A percentile compares a stretch with the other conserved stretches of the same genome.
These are phyloP conservation scores for Clavispora phyllophila DNA, from an alignment of 805 yeast genomes.

Conservation along the genomic window DNA sequence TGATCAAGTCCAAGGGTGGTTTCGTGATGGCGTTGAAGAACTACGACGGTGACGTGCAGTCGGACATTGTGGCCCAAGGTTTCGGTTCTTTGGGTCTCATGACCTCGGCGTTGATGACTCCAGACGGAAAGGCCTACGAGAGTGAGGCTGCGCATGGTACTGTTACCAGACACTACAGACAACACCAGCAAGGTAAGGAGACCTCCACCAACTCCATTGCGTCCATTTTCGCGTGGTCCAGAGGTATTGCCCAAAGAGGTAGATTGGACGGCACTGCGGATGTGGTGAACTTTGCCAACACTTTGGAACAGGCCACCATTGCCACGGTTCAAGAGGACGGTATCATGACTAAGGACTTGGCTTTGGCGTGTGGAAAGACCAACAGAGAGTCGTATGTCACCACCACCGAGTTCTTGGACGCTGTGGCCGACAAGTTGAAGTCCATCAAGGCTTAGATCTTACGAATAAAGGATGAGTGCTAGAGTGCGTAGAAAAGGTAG, in stretches of 20 bases:
- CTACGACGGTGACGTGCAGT: constrained; percentile 96
- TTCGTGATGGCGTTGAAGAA: constrained; percentile 94
- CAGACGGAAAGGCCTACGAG: constrained; percentile 94
- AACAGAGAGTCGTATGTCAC: constrained; percentile 79
- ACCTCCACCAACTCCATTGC: constrained; percentile 97
- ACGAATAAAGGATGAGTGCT: background rate
- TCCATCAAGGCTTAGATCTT: background rate
- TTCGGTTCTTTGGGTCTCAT: constrained; percentile 94
- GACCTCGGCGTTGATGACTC: constrained; percentile 96
- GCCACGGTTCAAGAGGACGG: constrained; percentile 81
- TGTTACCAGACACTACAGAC: constrained; percentile 94
- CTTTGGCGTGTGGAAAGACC: constrained; percentile 82
- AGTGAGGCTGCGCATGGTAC: constrained; percentile 99
- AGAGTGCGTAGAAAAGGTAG: too few species aligned
- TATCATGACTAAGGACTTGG: constrained; percentile 94
- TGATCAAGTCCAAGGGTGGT: constrained; percentile 95
- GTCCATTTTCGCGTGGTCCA: constrained; percentile 94
- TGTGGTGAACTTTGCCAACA: constrained; percentile 73
- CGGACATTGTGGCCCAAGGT: constrained; percentile 97
- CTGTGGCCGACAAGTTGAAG: constrained; percentile 64
- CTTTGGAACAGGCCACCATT: constrained; percentile 75
- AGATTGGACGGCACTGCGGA: constrained; percentile 81
- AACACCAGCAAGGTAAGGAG: constrained; percentile 93
- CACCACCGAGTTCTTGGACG: constrained; percentile 85
- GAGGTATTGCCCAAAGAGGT: constrained; percentile 92